These are phyloP conservation scores for Lepidium didymum DNA, from an alignment of 345 rosid genomes.

Conservation along the genomic window DNA sequence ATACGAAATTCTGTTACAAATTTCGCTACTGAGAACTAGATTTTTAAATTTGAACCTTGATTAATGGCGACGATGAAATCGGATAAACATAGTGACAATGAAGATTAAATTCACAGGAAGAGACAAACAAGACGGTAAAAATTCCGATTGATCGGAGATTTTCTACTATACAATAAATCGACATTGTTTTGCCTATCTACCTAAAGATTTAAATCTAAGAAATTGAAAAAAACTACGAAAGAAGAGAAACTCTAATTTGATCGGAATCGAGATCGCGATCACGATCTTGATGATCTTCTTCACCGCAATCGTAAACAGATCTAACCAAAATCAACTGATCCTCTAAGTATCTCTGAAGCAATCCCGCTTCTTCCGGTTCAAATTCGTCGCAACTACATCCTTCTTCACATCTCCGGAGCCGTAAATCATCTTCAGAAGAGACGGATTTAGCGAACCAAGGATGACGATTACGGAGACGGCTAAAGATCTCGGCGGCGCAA, in stretches of 20 bases:
- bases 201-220: not conserved
- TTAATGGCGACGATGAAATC: too few relatives aligned
- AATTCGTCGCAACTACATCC: constrained; percentile 34
- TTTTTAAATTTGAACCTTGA: too few relatives aligned
- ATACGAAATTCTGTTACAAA: too few relatives aligned
- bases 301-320: constrained; percentile 53
- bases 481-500: constrained; percentile 42
- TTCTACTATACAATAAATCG: too few relatives aligned
- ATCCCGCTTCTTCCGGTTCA: constrained; percentile 34
- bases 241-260: constrained; percentile 29
- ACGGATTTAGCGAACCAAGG: constrained; percentile 7
- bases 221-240: constrained; percentile 16
- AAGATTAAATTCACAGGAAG: too few relatives aligned
- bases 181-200: not conserved
- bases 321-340: constrained; percentile 55
- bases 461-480: constrained; percentile 32
- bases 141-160: not conserved
- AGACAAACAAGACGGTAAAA: not conserved
- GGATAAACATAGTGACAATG: too few relatives aligned
- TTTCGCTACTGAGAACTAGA: too few relatives aligned
- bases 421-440: constrained; percentile 26
- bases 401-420: constrained; percentile 46
- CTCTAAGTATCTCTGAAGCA: constrained; percentile 60
- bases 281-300: constrained; percentile 19
- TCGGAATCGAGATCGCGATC: constrained; percentile 3